These are phyloP conservation scores for Nepenthes mirabilis DNA, from an alignment of 148 eudicot genomes.

Conservation along the genomic window DNA sequence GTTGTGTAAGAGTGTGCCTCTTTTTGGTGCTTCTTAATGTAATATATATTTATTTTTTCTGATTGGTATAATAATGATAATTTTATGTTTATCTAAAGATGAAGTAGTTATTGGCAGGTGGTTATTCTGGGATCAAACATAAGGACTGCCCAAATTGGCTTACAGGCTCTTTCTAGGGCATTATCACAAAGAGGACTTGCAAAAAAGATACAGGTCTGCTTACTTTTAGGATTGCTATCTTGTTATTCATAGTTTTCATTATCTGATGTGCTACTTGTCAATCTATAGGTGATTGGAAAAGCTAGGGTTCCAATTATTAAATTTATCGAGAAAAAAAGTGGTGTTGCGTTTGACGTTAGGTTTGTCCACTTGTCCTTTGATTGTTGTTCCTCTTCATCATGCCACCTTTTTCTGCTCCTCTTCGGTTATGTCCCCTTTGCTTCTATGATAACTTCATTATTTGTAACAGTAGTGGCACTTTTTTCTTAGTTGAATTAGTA, in stretches of 20 bases:
- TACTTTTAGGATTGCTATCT: constrained; percentile 7
- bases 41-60: no score
- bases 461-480: no score
- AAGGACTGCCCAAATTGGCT: constrained; percentile 64
- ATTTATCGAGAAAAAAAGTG: constrained; percentile 85
- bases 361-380: constrained; percentile 15
- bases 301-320: constrained; percentile 93
- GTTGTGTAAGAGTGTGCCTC: no score
- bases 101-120: constrained; percentile 32
- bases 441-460: no score
- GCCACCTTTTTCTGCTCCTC: no score
- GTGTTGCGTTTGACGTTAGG: constrained; percentile 79
- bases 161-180: constrained; percentile 86
- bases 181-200: constrained; percentile 78
- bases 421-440: no score
- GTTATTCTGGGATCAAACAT: constrained; percentile 84
- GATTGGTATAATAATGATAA: no score
- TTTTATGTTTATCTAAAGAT: no score
- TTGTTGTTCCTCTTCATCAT: neutral
- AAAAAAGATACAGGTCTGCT: constrained; percentile 80
- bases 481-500: no score
- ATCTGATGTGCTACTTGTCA: constrained; percentile 4
- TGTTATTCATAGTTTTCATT: neutral
- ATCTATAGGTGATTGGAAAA: constrained; percentile 71
- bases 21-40: no score